A percentile compares a stretch with the other conserved stretches of the same genome.
Evolutionary conservation across 1,284 basidiomycete species (phyloP).

Genomic region (Vanrija sp.): DNA sequence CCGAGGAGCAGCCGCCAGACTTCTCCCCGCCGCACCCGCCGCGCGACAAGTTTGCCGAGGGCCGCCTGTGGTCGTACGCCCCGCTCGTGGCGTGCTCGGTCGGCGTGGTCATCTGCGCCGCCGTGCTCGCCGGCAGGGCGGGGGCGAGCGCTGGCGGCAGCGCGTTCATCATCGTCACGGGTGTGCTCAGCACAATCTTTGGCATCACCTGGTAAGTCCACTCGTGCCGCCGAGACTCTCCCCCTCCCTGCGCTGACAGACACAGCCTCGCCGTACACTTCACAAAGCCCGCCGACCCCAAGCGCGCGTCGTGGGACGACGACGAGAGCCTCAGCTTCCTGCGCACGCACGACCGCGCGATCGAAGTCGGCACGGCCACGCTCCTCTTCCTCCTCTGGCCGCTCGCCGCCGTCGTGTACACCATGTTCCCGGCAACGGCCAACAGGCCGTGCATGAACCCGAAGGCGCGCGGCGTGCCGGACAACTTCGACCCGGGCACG

Average conservation of each 20-base stretch:
- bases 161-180: slow-evolving; percentile 19
- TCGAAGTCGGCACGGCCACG: slow-evolving; percentile 26
- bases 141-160: slow-evolving; percentile 1
- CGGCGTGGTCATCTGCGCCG: slow-evolving; percentile 12
- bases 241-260: background rate
- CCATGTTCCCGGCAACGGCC: slow-evolving; percentile 30
- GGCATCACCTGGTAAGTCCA: slow-evolving; percentile 21
- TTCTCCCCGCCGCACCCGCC: background rate
- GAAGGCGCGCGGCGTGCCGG: slow-evolving; percentile 17
- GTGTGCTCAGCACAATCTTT: slow-evolving; percentile 14
- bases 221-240: background rate
- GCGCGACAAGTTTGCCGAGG: slow-evolving; percentile 31
- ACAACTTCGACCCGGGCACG: slow-evolving; percentile 2
- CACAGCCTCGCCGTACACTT: slow-evolving; percentile 14
- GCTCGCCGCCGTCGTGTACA: slow-evolving; percentile 31
- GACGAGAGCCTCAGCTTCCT: background rate
- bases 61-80: slow-evolving; percentile 25
- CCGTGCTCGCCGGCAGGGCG: background rate
- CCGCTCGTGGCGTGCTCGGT: slow-evolving; percentile 24
- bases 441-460: slow-evolving; percentile 34
- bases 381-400: slow-evolving; percentile 36
- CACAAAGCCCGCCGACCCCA: slow-evolving; percentile 2
- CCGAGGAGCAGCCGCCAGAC: background rate
- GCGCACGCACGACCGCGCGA: slow-evolving; percentile 14
- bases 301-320: background rate